Conservation (phyloP, 768 basidiomycete species). For the Leucosporidium yakuticum region DNA sequence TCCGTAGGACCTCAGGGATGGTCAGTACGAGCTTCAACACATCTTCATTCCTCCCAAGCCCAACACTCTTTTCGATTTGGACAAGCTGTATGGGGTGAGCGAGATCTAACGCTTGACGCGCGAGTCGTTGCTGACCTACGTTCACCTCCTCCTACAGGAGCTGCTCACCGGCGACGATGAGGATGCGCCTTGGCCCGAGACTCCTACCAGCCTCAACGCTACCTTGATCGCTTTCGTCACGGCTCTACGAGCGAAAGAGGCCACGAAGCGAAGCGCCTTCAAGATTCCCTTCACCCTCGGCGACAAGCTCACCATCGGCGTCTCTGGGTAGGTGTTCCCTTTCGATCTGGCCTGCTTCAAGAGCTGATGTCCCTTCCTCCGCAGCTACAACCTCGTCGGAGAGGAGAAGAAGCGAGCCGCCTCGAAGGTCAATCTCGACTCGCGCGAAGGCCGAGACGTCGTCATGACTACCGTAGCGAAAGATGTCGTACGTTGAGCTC, state of each 20-base stretch:
- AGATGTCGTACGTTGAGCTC: conserved; percentile 57
- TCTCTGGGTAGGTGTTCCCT: conserved; percentile 42
- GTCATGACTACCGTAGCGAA: conserved; percentile 63
- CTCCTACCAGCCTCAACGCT: conserved; percentile 54
- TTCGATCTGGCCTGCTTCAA: neutral
- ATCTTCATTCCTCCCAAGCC: conserved; percentile 71
- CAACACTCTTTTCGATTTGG: conserved; percentile 61
- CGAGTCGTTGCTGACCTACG: conserved; percentile 1
- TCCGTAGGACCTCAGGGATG: conserved; percentile 68
- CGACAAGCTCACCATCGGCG: conserved; percentile 44
- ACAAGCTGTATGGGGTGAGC: conserved; percentile 62
- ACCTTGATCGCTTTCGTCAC: conserved; percentile 43
- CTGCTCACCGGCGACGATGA: neutral
- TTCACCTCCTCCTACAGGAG: conserved; percentile 41
- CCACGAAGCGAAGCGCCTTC: conserved; percentile 75
- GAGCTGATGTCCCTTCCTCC: neutral
- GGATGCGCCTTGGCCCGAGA: too few relatives aligned
- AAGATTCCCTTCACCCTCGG: conserved; percentile 72
- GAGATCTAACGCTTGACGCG: neutral
- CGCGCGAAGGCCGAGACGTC: conserved; percentile 49
- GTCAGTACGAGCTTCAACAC: conserved; percentile 72
- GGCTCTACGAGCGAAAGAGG: conserved; percentile 71
- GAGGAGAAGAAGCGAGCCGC: conserved; percentile 78
- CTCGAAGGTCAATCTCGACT: conserved; percentile 60
- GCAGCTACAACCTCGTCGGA: conserved; percentile 78